A percentile compares a stretch with the other conserved stretches of the same genome.
phyloP scores from a whole-genome alignment of 2,329 filamentous ascomycete species.

The Fusarium pseudograminearum region DNA sequence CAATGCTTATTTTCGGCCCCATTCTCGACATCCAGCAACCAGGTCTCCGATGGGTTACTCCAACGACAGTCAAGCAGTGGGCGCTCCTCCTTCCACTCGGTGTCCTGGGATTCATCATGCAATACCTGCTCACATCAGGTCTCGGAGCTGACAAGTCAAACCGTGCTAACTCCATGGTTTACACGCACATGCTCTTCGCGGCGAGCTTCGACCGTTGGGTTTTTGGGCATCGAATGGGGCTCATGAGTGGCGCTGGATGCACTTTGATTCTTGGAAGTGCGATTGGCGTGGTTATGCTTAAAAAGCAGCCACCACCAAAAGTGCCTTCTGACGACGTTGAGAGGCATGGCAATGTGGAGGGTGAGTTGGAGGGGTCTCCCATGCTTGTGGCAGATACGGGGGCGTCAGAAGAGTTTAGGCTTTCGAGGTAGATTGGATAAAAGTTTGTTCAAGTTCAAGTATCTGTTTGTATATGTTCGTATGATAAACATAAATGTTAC shows the following conservation, averaged over 20 bases:
- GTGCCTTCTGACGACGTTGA: slow-evolving; percentile 51
- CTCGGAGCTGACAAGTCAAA: slow-evolving; percentile 77
- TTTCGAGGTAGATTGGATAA: slow-evolving; percentile 25
- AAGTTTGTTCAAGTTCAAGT: background rate
- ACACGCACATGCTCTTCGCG: slow-evolving; percentile 69
- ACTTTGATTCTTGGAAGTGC: slow-evolving; percentile 66
- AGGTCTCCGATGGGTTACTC: slow-evolving; percentile 58
- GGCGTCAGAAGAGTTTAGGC: slow-evolving; percentile 40
- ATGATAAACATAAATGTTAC: background rate
- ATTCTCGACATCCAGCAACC: slow-evolving; percentile 60
- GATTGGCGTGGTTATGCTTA: slow-evolving; percentile 62
- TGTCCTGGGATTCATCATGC: slow-evolving; percentile 82
- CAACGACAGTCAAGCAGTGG: slow-evolving; percentile 68
- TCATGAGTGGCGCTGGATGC: slow-evolving; percentile 63
- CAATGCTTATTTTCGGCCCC: slow-evolving; percentile 68
- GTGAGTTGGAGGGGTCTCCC: slow-evolving; percentile 54
- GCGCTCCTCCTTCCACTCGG: slow-evolving; percentile 75
- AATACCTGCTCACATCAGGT: slow-evolving; percentile 85
- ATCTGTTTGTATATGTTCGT: background rate
- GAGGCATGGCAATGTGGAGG: slow-evolving; percentile 47
- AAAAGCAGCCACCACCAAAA: slow-evolving; percentile 51
- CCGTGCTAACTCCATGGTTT: slow-evolving; percentile 68
- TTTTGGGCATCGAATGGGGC: slow-evolving; percentile 64
- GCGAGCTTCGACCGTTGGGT: slow-evolving; percentile 64
- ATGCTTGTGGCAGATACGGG: slow-evolving; percentile 55